A percentile compares a stretch with the other conserved stretches of the same genome.
These are phyloP conservation scores for Vigna trinervia DNA, from an alignment of 306 rosid species.

Conservation along the genomic window DNA sequence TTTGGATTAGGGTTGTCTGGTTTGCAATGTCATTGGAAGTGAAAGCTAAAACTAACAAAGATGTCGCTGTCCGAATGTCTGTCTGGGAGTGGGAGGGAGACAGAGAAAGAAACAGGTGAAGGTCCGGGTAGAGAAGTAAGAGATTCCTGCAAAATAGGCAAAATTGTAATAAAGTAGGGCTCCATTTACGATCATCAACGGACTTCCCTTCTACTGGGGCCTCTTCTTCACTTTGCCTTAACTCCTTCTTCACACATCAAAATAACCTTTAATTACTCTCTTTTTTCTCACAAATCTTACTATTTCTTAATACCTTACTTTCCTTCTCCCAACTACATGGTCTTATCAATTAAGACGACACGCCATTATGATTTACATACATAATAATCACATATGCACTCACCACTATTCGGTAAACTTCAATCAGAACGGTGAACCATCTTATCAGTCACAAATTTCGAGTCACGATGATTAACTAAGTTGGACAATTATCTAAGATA, in stretches of 20 bases:
- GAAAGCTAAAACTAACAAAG: constrained; percentile 30
- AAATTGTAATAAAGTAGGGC: background rate
- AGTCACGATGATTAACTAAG: no score
- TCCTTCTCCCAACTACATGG: no score
- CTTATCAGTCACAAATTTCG: no score
- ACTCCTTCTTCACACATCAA: background rate
- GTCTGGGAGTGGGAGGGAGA: constrained; percentile 41
- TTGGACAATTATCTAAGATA: no score
- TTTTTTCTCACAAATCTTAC: no score
- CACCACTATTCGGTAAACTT: no score
- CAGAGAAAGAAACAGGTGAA: background rate
- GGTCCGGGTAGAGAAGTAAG: background rate
- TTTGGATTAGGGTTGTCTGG: constrained; percentile 29
- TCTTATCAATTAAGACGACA: no score
- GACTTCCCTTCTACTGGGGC: background rate
- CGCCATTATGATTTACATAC: no score
- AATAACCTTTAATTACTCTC: no score
- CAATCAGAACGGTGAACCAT: no score
- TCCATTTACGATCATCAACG: background rate
- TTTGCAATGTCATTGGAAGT: constrained; percentile 44
- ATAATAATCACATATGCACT: no score
- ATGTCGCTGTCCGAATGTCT: constrained; percentile 61
- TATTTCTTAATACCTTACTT: no score
- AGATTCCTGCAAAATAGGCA: background rate
- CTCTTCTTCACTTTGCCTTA: background rate